Base-by-base conservation (phyloP, 1,284 basidiomycete species). In the Fomitopsis palustris region DNA sequence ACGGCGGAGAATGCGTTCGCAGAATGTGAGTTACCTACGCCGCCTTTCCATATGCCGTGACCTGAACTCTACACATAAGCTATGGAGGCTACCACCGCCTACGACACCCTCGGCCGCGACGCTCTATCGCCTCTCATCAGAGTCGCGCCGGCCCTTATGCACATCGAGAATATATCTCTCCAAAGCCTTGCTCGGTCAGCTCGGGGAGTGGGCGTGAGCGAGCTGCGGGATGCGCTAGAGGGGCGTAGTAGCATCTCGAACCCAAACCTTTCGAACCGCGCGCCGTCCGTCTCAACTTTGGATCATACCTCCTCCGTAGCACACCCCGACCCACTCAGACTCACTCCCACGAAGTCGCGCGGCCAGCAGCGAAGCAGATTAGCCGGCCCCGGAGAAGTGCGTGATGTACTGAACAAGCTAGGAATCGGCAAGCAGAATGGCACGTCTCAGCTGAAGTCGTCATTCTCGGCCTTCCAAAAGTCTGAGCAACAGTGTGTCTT, bases 221-320 rank as follows among this genome's bases (percentile, higher is more conserved):
- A 95, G 69, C 79, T 96, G 47, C 81, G 93, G 56, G 92, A 95
- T 65, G 93, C 93, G 8, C 76, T 96, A 2, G 92, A 92, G 75
- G 90, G 90, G 19, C 84, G 90, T 41, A 85, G 82, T 65, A 89
- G 87, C 67, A 82, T 88, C 80, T 93, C 91, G 4, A 92, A 89
- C 69, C 81, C 88, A 27, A 83, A 85, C 21, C 75, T 92, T 38
- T 64, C 67, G 39, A 69, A 67, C 23, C 79, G 79, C 19, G 81
- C 86, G 10, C 82, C 87, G 23, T 92, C 90, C 14, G 76, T 90
- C 56, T 90, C 90, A 38, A 92, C 90, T 3, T 78, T 90, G 49
- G 87, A 92, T 65, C 86, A 89, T 67, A 72, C 80, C 16, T 80
- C 83, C 7, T 83, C 81, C 33, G 72, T 80, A 21, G 70, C 77